Conservation (phyloP, 2,329 filamentous ascomycete genomes). For the Cladophialophora bantiana region DNA sequence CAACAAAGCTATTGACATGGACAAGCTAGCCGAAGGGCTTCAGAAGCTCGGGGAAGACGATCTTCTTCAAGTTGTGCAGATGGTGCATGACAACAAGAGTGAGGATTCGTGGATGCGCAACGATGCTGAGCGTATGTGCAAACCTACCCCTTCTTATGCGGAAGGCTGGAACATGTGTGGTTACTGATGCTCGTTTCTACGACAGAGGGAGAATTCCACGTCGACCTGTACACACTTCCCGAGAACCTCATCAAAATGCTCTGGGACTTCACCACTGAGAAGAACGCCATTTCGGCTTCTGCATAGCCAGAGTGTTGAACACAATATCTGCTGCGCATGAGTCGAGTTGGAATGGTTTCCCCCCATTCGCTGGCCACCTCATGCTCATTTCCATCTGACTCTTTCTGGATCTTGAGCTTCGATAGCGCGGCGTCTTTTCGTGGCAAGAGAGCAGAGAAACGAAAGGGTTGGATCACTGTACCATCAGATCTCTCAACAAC, state of each 20-base stretch:
- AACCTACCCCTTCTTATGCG: constrained; percentile 12
- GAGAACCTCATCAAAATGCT: constrained; percentile 89
- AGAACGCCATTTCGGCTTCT: constrained; percentile 41
- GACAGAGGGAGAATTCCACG: constrained; percentile 92
- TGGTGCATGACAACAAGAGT: constrained; percentile 97
- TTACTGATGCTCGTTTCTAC: constrained; percentile 40
- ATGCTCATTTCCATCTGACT: neutral
- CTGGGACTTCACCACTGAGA: constrained; percentile 78
- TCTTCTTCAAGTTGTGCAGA: constrained; percentile 90
- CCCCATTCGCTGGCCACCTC: neutral
- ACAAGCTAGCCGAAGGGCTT: constrained; percentile 92
- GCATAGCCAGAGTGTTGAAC: constrained; percentile 25
- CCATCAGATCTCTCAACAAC: constrained; percentile 16
- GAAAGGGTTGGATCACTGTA: constrained; percentile 20
- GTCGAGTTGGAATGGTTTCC: neutral
- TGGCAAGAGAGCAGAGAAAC: neutral
- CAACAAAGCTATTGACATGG: constrained; percentile 78
- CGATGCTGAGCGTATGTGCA: constrained; percentile 83
- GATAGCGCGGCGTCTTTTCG: neutral
- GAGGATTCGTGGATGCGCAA: constrained; percentile 96
- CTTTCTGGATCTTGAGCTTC: constrained; percentile 10
- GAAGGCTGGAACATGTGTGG: constrained; percentile 17
- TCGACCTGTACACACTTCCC: constrained; percentile 96
- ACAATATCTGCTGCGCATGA: neutral
- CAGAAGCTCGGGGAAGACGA: constrained; percentile 92